Percentiles rank a stretch among this genome's conserved stretches.
phyloP scores from a whole-genome alignment of 768 basidiomycete species.

The Termitomyces sp. region DNA sequence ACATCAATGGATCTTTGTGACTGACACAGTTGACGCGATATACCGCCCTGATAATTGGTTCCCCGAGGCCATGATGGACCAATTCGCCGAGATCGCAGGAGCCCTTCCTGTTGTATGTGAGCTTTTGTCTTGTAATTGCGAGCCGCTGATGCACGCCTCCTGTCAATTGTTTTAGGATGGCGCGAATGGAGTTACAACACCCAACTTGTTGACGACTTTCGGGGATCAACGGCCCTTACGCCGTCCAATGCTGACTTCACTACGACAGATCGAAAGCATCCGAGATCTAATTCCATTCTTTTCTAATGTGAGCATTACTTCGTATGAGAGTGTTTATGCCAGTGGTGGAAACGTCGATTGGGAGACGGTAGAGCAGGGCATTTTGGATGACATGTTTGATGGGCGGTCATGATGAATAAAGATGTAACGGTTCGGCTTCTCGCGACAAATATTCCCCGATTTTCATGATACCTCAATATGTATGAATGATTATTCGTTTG shows the following conservation, averaged over 20 bases:
- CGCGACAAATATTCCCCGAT: constrained; percentile 9
- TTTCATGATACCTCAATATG: constrained; percentile 12
- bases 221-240: constrained; percentile 49
- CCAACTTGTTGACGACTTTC: constrained; percentile 22
- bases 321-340: constrained; percentile 88
- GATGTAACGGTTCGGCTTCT: constrained; percentile 3
- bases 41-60: constrained; percentile 80
- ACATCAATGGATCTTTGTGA: constrained; percentile 98
- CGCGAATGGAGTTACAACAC: constrained; percentile 18
- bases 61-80: constrained; percentile 88
- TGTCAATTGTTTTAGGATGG: constrained; percentile 19
- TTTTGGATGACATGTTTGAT: constrained; percentile 91
- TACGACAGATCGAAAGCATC: constrained; percentile 79
- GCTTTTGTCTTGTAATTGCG: not conserved
- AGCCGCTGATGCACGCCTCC: not conserved
- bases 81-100: constrained; percentile 77
- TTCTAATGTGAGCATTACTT: constrained; percentile 78
- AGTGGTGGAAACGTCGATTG: constrained; percentile 82
- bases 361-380: constrained; percentile 77
- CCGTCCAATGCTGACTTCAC: constrained; percentile 60
- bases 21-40: constrained; percentile 93
- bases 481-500: not conserved
- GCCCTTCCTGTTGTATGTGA: constrained; percentile 47
- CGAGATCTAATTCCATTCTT: constrained; percentile 89
- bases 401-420: constrained; percentile 35